Evolutionary conservation across 2,329 filamentous ascomycete species (phyloP).

Genomic region (Exophiala oligosperma): DNA sequence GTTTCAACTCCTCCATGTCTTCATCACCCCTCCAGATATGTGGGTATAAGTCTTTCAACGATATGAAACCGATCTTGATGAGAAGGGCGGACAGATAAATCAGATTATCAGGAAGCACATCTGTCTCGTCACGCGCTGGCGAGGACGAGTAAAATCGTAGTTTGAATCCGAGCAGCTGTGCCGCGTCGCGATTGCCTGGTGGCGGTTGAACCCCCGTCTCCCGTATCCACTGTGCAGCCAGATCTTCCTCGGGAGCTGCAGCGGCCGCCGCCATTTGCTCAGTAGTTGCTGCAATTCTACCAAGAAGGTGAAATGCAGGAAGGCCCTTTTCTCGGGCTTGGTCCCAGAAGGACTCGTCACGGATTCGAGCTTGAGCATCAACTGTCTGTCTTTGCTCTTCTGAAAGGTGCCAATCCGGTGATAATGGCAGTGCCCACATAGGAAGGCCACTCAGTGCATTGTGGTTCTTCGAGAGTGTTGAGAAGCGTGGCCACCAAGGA

Average conservation of each 20-base stretch:
- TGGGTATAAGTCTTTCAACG: constrained; percentile 83
- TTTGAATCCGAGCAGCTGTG: constrained; percentile 95
- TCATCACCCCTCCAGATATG: constrained; percentile 87
- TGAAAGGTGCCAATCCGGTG: constrained; percentile 60
- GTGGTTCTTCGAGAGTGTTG: constrained; percentile 29
- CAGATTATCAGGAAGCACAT: constrained; percentile 84
- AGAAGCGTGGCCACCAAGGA: constrained; percentile 87
- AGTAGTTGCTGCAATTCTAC: constrained; percentile 66
- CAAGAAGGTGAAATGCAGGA: constrained; percentile 86
- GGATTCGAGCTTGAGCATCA: constrained; percentile 56
- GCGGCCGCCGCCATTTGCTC: constrained; percentile 48
- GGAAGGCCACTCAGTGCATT: constrained; percentile 63
- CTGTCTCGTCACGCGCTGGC: constrained; percentile 68
- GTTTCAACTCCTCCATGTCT: constrained; percentile 72
- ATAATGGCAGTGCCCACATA: constrained; percentile 77
- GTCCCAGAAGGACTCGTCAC: constrained; percentile 80
- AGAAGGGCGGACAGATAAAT: constrained; percentile 88
- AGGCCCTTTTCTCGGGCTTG: constrained; percentile 74
- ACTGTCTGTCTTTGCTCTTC: constrained; percentile 68
- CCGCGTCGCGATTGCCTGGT: constrained; percentile 83
- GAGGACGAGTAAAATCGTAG: constrained; percentile 85
- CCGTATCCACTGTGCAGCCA: constrained; percentile 73
- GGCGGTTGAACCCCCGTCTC: constrained; percentile 80
- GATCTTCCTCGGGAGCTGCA: constrained; percentile 48
- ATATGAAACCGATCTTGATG: constrained; percentile 97